Base-by-base conservation (phyloP, 495 filamentous ascomycete species). In the Neurospora sp. region DNA sequence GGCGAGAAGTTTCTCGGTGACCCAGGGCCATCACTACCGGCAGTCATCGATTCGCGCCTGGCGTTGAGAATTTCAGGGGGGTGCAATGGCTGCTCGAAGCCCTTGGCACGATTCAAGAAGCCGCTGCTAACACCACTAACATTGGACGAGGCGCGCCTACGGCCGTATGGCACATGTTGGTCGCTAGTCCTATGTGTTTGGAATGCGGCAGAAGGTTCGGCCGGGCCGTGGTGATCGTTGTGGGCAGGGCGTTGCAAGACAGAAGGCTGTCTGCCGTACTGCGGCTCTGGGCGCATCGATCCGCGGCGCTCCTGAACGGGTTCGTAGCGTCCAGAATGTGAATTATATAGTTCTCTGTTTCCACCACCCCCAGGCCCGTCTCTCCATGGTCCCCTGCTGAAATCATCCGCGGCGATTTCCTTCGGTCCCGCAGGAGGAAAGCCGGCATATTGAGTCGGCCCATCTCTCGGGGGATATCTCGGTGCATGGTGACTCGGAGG, bases 371-470 rank as follows among this genome's bases (percentile, higher is more conserved):
- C 69, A 22, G 90, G 85, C 18, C 86, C 84, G 53, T 97, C 94
- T 75, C 91, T 87, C 90, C 92, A 96, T 27, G 89, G 87, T 0
- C 81, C 77, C 71, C 96, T 88, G 78, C 92, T 96, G 78, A 98
- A 98, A 75, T 97, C 94, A 79, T 98, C 96, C 6, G 95, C 93
- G 9, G 93, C 93, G 76, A 98, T 96, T 80, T 98, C 94, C 78
- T 93, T 92, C 8, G 82, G 84, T 9, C 53, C 53, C 53, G 53
- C 10, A n/a, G 82, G 82, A 31, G 83, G 83, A 65, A 84, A 78
- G 74, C 84, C 84, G 14, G 65, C 65, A 39, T 73, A 75, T 14
- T 76, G 42, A 27, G 71, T 38, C 4, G 72, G 41, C 5, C 38
- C 40, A n/a, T 83, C 82, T 61, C 77, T 77, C 22, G 75, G 78